These are phyloP conservation scores for Phialophora expanda DNA, from an alignment of 2,329 filamentous ascomycete genomes.

Conservation along the genomic window DNA sequence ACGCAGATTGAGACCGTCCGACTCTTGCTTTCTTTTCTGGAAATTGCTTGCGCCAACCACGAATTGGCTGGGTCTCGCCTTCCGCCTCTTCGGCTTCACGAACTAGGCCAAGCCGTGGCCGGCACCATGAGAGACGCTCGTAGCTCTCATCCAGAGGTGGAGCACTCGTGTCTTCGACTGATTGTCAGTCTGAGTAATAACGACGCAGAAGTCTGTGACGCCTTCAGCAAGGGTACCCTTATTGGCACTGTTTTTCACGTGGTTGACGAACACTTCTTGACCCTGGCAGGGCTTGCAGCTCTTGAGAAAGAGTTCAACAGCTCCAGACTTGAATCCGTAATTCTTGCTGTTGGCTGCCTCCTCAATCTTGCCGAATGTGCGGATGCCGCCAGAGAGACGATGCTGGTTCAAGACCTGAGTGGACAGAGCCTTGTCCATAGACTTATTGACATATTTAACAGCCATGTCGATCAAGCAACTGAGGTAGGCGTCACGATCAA, in stretches of 20 bases:
- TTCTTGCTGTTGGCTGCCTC: conserved; percentile 78
- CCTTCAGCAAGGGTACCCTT: conserved; percentile 61
- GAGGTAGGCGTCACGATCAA: conserved; percentile 62
- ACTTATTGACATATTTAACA: conserved; percentile 70
- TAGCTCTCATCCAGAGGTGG: conserved; percentile 26
- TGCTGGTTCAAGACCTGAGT: conserved; percentile 49
- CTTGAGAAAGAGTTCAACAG: conserved; percentile 50
- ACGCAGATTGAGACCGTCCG: conserved; percentile 21
- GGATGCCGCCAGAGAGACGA: conserved; percentile 61
- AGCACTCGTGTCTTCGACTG: conserved; percentile 64
- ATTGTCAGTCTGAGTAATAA: conserved; percentile 88
- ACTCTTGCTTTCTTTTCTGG: conserved; percentile 32
- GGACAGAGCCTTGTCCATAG: conserved; percentile 58
- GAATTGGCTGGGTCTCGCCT: conserved; percentile 14
- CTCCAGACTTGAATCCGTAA: conserved; percentile 70
- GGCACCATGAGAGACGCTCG: conserved; percentile 25
- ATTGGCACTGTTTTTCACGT: conserved; percentile 47
- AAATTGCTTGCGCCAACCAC: conserved; percentile 27
- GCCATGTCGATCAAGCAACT: conserved; percentile 67
- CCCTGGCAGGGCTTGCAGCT: conserved; percentile 43
- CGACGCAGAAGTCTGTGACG: conserved; percentile 68
- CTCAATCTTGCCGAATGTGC: conserved; percentile 89
- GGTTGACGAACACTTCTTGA: conserved; percentile 41
- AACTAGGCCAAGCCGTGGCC: conserved; percentile 29
- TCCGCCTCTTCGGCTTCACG: conserved; percentile 15